Base-by-base conservation (phyloP, 139 green algal genomes). In the Chlorella sp. region DNA sequence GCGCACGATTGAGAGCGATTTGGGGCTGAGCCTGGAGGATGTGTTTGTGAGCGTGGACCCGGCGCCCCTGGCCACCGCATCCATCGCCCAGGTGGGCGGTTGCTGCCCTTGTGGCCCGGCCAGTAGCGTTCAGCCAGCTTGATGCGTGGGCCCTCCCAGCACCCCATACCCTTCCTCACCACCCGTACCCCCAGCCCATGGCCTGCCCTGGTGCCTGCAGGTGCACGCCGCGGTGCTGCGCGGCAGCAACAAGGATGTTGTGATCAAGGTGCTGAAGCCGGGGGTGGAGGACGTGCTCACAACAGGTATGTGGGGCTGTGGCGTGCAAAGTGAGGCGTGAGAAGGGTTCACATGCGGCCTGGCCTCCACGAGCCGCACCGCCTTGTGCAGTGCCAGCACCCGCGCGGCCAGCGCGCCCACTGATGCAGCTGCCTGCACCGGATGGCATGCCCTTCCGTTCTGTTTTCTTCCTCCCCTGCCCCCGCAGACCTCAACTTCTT, bases 181-280 rank as follows among this genome's bases (percentile, higher is more conserved):
- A n/a, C n/a, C n/a, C n/a, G n/a, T n/a, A n/a, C n/a, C n/a, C n/a
- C 34, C 9, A 21, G 23, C 36, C 38, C 5, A n/a, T 16, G n/a
- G n/a, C n/a, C n/a, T n/a, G n/a, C n/a, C n/a, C n/a, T 51, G 12
- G 34, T 38, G 2, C 4, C 4, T 57, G 57, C 90, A 96, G 90
- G 97, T 99, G 80, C 97, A 99, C 76, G 68, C 84, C 1, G 97
- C 96, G 17, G 88, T 95, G 82, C 91, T 99, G 38, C 89, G 88
- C 32, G 88, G 87, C 41, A 95, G 88, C 83, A 83, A 87, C 74
- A 95, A 96, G 90, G 91, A 98, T 25, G 95, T 98, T 9, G 94
- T 97, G 1, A 92, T 97, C 79, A 97, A 97, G 87, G 95, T 99
- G 34, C 88, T 99, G 32, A 99, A 98, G 88, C 97, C 97, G 7